Evolutionary conservation across 1,284 basidiomycete genomes (phyloP), one percentile per base, ranked within the genome.

Genomic region (Ustilago cynodontis): DNA sequence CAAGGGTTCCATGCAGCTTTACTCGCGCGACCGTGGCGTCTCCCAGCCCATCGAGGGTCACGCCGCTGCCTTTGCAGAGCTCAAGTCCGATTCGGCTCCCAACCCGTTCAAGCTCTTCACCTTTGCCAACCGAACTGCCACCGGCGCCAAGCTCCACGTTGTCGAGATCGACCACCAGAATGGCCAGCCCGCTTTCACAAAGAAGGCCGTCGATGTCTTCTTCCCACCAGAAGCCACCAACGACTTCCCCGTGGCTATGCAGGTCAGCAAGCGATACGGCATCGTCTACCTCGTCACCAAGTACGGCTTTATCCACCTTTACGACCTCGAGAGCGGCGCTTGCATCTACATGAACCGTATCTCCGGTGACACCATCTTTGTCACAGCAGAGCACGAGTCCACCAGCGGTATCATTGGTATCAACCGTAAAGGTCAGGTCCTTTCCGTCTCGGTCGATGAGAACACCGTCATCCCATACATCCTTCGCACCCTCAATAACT

Each of bases 341-440:
- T 99, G 97, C 88, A 92, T 99, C 81, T 99, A 99, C 90, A 99
- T 99, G 97, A 99, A 99, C 90, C 93, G 97, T 77, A 99, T 99
- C 86, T 97, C 94, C 56, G 96, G 97, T 51, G 97, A 99, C 88
- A 99, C 97, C 54, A 98, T 99, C 87, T 99, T 99, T 87, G 95
- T 98, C 57, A 98, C 97, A 8, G 94, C 95, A 20, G 95, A 98
- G 84, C 94, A 98, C 87, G 95, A 98, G 87, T 90, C 92, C 29
- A 92, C 92, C 14, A 91, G 94, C 86, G 97, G 97, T 88, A 97
- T 99, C 87, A 94, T 99, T 79, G 97, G 96, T 80, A 95, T 99
- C 85, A 99, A 99, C 90, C 94, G 96, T 89, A 98, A 98, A 88
- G 97, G 97, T 57, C 97, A 99, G 87, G 95, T 99, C 20, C 90